Conservation (phyloP, 345 rosid species). For the Aquilaria malaccensis region DNA sequence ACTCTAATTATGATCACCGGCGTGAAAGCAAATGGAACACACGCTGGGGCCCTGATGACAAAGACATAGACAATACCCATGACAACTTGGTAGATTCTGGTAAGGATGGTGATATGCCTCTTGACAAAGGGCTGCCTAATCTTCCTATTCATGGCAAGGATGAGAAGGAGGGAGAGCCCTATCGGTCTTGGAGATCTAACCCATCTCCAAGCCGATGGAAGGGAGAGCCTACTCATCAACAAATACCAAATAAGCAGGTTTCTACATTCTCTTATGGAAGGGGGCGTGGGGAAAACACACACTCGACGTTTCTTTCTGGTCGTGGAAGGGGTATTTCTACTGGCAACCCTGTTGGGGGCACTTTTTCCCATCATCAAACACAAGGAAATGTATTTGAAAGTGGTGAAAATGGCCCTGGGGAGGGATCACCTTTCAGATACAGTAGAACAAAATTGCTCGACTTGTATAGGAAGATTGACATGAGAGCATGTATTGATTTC, state of each 20-base stretch:
- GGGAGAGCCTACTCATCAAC: constrained; percentile 66
- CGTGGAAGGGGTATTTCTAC: constrained; percentile 55
- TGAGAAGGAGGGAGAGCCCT: constrained; percentile 55
- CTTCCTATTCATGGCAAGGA: constrained; percentile 53
- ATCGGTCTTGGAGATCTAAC: constrained; percentile 76
- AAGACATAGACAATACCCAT: constrained; percentile 44
- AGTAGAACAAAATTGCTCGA: constrained; percentile 75
- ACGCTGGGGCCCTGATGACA: constrained; percentile 93
- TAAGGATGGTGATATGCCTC: constrained; percentile 55
- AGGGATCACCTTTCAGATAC: constrained; percentile 46
- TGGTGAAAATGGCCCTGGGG: constrained; percentile 51
- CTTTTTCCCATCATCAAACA: constrained; percentile 37
- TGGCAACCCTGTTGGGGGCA: constrained; percentile 36
- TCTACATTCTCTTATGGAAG: constrained; percentile 53
- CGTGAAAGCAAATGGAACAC: constrained; percentile 99
- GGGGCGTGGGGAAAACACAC: constrained; percentile 58
- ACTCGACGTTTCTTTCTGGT: constrained; percentile 48
- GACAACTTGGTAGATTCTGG: constrained; percentile 58
- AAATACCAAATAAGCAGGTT: constrained; percentile 55
- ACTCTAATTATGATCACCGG: constrained; percentile 62
- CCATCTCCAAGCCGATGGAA: constrained; percentile 63
- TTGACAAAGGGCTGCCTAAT: constrained; percentile 51
- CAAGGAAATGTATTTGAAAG: constrained; percentile 34
- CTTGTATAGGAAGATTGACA: constrained; percentile 59
- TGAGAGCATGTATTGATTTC: constrained; percentile 29